Evolutionary conservation across 345 rosid genomes (phyloP).

Genomic region (Punica granatum): DNA sequence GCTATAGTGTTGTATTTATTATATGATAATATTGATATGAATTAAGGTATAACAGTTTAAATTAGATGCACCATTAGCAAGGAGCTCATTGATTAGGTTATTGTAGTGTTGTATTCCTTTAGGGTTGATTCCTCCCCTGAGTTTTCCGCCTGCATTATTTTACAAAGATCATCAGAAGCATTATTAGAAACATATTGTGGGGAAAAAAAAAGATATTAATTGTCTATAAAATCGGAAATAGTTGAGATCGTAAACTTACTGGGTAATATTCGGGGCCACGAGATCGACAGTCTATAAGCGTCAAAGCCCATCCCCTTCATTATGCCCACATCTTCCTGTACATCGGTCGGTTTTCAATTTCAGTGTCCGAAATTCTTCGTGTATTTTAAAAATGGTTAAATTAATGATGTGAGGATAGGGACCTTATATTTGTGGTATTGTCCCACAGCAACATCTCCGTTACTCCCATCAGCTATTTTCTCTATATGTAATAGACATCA

Average conservation of each 20-base stretch:
- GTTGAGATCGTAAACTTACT: constrained; percentile 18
- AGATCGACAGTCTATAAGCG: constrained; percentile 46
- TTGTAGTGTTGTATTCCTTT: constrained; percentile 36
- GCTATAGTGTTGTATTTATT: not conserved
- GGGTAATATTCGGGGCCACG: constrained; percentile 51
- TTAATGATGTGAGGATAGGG: too few species aligned
- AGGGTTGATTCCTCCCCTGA: constrained; percentile 34
- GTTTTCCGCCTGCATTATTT: constrained; percentile 15
- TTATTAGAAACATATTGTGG: not conserved
- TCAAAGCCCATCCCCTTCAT: constrained; percentile 45
- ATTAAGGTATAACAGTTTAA: not conserved
- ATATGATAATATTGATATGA: not conserved
- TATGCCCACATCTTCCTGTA: constrained; percentile 44
- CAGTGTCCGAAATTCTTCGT: too few species aligned
- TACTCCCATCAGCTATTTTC: constrained; percentile 23
- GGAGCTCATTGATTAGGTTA: constrained; percentile 43
- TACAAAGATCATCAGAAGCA: not conserved
- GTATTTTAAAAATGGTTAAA: too few species aligned
- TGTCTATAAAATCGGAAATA: too few species aligned
- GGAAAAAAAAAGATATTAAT: too few species aligned
- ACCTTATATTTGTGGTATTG: constrained; percentile 44
- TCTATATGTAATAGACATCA: constrained; percentile 14
- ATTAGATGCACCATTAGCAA: constrained; percentile 24
- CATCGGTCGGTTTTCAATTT: too few species aligned
- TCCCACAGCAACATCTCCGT: constrained; percentile 39